A percentile compares a stretch with the other conserved stretches of the same genome.
Evolutionary conservation across 2,329 filamentous ascomycete species (phyloP).

Genomic region (Botrytis byssoidea): DNA sequence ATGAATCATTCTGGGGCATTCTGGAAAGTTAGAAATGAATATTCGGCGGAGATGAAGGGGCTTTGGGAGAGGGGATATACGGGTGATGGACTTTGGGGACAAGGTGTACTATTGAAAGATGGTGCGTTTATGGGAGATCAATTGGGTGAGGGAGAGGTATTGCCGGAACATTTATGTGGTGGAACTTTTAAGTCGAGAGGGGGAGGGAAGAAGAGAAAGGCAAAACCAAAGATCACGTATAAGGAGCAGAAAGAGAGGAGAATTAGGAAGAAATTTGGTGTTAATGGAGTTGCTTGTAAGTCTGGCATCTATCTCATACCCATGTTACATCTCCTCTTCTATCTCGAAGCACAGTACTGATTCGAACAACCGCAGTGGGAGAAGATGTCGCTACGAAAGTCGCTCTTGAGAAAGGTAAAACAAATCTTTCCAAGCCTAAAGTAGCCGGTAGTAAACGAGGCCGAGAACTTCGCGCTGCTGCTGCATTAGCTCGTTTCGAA

Average conservation of each 20-base stretch:
- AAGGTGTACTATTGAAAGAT: conserved; percentile 61
- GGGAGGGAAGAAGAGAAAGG: conserved; percentile 50
- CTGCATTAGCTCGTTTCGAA: conserved; percentile 58
- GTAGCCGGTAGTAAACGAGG: conserved; percentile 60
- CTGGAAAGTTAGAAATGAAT: conserved; percentile 75
- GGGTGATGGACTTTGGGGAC: conserved; percentile 81
- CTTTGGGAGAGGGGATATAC: conserved; percentile 71
- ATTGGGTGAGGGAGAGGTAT: conserved; percentile 51
- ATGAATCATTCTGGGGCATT: conserved; percentile 87
- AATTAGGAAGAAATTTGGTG: conserved; percentile 60
- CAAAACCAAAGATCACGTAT: conserved; percentile 44
- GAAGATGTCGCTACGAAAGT: conserved; percentile 58
- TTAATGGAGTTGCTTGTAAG: conserved; percentile 36
- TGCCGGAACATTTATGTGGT: conserved; percentile 75
- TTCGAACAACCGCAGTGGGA: conserved; percentile 26
- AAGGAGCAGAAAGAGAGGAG: conserved; percentile 49
- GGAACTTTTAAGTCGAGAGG: conserved; percentile 68
- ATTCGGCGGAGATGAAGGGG: conserved; percentile 66
- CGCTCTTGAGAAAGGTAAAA: conserved; percentile 48
- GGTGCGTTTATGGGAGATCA: conserved; percentile 58
- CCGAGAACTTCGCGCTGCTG: conserved; percentile 59
- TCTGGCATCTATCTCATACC: neutral
- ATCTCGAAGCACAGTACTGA: neutral
- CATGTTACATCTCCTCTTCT: neutral
- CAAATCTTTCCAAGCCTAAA: conserved; percentile 52